A percentile compares a stretch with the other conserved stretches of the same genome.
Evolutionary conservation across 2,329 filamentous ascomycete species (phyloP).

Genomic region (Colletotrichum incanum): DNA sequence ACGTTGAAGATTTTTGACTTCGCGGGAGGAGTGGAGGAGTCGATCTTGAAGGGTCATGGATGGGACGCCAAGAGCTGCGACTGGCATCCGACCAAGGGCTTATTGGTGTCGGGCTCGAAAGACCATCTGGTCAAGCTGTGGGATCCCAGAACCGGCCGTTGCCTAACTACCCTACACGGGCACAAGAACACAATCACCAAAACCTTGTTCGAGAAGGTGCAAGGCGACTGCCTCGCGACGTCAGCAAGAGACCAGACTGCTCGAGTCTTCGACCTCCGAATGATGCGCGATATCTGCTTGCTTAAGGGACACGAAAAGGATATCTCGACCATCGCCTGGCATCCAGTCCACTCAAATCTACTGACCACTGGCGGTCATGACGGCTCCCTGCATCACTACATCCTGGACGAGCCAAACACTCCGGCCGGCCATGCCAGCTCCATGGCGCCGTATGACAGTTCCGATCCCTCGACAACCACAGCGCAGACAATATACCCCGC

Average conservation of each 20-base stretch:
- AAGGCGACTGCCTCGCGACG: slow-evolving; percentile 89
- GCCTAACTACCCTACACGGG: slow-evolving; percentile 92
- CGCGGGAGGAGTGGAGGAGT: slow-evolving; percentile 86
- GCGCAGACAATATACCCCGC: slow-evolving; percentile 94
- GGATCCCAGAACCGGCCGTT: slow-evolving; percentile 94
- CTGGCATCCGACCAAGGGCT: slow-evolving; percentile 96
- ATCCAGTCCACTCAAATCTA: slow-evolving; percentile 90
- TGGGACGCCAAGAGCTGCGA: slow-evolving; percentile 99
- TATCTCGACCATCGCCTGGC: slow-evolving; percentile 92
- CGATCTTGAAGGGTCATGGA: slow-evolving; percentile 89
- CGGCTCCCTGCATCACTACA: slow-evolving; percentile 91
- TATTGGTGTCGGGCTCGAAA: slow-evolving; percentile 96
- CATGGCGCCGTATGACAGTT: slow-evolving; percentile 86
- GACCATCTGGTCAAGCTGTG: slow-evolving; percentile 98
- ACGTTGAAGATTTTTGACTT: slow-evolving; percentile 98
- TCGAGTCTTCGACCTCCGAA: slow-evolving; percentile 92
- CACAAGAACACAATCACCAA: slow-evolving; percentile 98
- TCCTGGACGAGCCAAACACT: slow-evolving; percentile 95
- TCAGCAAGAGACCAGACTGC: slow-evolving; percentile 94
- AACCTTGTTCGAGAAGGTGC: slow-evolving; percentile 89
- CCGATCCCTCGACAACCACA: slow-evolving; percentile 84
- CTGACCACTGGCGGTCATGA: slow-evolving; percentile 93
- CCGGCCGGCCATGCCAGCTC: slow-evolving; percentile 80
- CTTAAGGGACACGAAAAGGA: slow-evolving; percentile 97
- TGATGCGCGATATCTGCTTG: slow-evolving; percentile 98